Evolutionary conservation across 768 basidiomycete species (phyloP).

Genomic region (Terana coerulea): DNA sequence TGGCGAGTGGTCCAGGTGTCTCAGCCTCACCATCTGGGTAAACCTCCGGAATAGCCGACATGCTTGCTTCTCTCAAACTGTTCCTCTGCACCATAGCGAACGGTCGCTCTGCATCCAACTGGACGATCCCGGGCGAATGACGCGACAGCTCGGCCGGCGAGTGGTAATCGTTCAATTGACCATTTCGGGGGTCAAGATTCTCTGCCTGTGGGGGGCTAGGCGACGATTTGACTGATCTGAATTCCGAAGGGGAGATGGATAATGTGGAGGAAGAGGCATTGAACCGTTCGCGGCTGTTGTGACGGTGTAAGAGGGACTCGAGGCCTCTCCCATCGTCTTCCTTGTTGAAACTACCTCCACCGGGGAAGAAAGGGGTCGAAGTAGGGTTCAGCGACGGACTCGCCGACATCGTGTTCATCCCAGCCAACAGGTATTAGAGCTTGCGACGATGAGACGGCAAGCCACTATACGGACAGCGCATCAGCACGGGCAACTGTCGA

Average conservation of each 20-base stretch:
- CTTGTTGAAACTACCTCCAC: constrained; percentile 52
- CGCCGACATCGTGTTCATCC: constrained; percentile 57
- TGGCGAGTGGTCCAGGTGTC: constrained; percentile 31
- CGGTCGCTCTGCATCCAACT: constrained; percentile 42
- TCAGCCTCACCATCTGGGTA: constrained; percentile 57
- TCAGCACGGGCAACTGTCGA: background rate
- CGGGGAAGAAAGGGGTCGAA: constrained; percentile 84
- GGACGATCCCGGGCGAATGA: constrained; percentile 45
- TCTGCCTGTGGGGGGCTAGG: constrained; percentile 55
- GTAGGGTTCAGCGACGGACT: constrained; percentile 76
- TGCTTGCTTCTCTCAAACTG: constrained; percentile 43
- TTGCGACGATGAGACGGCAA: constrained; percentile 35
- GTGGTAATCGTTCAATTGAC: constrained; percentile 21
- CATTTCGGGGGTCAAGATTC: constrained; percentile 28
- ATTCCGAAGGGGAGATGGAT: constrained; percentile 61
- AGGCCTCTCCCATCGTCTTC: constrained; percentile 42
- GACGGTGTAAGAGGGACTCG: constrained; percentile 43
- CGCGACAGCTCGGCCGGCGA: constrained; percentile 33
- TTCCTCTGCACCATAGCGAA: constrained; percentile 30
- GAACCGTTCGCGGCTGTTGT: constrained; percentile 39
- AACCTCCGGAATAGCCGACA: constrained; percentile 46
- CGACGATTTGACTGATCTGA: constrained; percentile 64
- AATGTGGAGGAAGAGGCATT: constrained; percentile 49
- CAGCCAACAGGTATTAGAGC: background rate
- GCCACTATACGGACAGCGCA: constrained; percentile 21